A percentile compares a stretch with the other conserved stretches of the same genome.
These are phyloP conservation scores for Lagerstroemia speciosa DNA, from an alignment of 345 rosid genomes.

Conservation along the genomic window DNA sequence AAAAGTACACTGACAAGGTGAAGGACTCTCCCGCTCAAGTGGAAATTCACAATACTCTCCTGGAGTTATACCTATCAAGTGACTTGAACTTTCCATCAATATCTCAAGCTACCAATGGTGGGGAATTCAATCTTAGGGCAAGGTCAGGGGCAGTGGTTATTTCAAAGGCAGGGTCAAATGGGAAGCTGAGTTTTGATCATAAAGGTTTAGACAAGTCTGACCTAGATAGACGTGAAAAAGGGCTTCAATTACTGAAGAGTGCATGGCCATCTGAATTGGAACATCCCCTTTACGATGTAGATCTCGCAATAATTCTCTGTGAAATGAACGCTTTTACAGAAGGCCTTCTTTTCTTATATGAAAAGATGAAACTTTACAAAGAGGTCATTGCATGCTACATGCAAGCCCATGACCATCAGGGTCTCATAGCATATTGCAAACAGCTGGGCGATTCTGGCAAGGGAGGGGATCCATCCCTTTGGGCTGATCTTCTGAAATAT, in stretches of 20 bases:
- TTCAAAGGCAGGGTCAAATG: slow-evolving; percentile 31
- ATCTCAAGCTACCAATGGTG: slow-evolving; percentile 37
- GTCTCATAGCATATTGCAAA: slow-evolving; percentile 92
- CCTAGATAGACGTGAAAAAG: slow-evolving; percentile 61
- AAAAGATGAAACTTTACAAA: slow-evolving; percentile 91
- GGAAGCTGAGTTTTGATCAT: slow-evolving; percentile 28
- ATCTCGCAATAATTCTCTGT: slow-evolving; percentile 91
- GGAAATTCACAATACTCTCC: slow-evolving; percentile 86
- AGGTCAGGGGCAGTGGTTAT: slow-evolving; percentile 27
- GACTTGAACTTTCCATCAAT: slow-evolving; percentile 80
- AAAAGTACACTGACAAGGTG: slow-evolving; percentile 65
- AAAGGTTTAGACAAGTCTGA: slow-evolving; percentile 28
- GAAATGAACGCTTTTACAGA: slow-evolving; percentile 88
- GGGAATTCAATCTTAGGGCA: slow-evolving; percentile 32
- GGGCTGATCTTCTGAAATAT: slow-evolving; percentile 97
- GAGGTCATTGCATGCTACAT: slow-evolving; percentile 95
- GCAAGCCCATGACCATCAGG: slow-evolving; percentile 94
- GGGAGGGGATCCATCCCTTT: slow-evolving; percentile 93
- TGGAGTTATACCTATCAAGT: slow-evolving; percentile 83
- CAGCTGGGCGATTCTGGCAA: slow-evolving; percentile 82
- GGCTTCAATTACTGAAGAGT: slow-evolving; percentile 32
- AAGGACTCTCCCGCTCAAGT: slow-evolving; percentile 98
- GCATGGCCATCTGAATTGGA: slow-evolving; percentile 47
- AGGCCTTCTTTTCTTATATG: slow-evolving; percentile 81
- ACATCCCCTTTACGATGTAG: slow-evolving; percentile 91